A percentile compares a stretch with the other conserved stretches of the same genome.
These are phyloP conservation scores for Hawksworthiomyces lignivorus DNA, from an alignment of 2,329 filamentous ascomycete species.

Conservation along the genomic window DNA sequence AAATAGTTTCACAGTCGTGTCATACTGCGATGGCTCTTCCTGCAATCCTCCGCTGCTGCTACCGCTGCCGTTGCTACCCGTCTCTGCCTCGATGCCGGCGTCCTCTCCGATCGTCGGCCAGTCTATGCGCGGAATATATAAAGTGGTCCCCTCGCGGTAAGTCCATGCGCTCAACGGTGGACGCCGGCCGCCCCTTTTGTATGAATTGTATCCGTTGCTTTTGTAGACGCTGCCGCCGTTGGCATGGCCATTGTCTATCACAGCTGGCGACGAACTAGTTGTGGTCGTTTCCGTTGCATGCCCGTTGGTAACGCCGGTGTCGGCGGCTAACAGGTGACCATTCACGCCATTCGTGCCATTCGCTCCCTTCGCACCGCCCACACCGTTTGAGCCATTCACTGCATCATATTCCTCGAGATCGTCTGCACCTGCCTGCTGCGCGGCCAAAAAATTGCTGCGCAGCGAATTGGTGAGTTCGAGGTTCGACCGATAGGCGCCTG, in stretches of 20 bases:
- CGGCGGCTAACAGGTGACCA: too few relatives aligned
- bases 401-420: constrained; percentile 28
- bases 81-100: neutral
- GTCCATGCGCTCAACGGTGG: constrained; percentile 56
- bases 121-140: constrained; percentile 74
- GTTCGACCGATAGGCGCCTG: constrained; percentile 75
- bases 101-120: constrained; percentile 50
- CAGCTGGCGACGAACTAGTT: constrained; percentile 18
- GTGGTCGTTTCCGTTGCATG: constrained; percentile 17
- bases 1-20: constrained; percentile 93
- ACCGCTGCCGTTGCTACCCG: constrained; percentile 3
- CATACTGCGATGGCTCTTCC: constrained; percentile 79
- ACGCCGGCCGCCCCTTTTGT: constrained; percentile 16
- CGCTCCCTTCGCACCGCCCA: too few relatives aligned
- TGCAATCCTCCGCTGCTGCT: constrained; percentile 51
- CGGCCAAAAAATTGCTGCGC: constrained; percentile 70
- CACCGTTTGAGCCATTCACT: too few relatives aligned
- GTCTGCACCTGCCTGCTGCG: constrained; percentile 48
- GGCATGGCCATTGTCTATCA: constrained; percentile 21
- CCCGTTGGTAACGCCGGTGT: constrained; percentile 6
- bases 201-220: neutral
- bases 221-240: constrained; percentile 18
- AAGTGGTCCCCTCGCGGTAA: constrained; percentile 45
- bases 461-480: constrained; percentile 86
- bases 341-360: too few relatives aligned